Evolutionary conservation across 2,329 filamentous ascomycete species (phyloP), one percentile per base, ranked within the genome.

Genomic region (Macrophomina tecta): DNA sequence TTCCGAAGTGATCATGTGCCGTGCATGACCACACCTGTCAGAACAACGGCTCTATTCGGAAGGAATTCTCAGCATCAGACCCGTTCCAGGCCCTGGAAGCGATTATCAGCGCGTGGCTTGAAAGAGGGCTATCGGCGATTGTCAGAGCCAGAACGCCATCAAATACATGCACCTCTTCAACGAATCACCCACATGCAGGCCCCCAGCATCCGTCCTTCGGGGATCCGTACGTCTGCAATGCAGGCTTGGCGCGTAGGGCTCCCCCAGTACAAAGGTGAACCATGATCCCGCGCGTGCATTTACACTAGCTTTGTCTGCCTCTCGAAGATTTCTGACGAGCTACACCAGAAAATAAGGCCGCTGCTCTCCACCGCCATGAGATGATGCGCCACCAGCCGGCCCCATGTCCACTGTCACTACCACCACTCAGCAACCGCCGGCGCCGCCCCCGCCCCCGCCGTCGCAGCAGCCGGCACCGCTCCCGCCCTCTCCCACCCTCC

Each of bases 181-280:
- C 32, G 52, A 55, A 55, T 52, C 49, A 32, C 28, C 28, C 7
- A 32, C 49, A 32, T 40, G 52, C 34, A 34, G 52, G 32, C 32
- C 32, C 52, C 52, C 9, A n/a, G 32, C 34, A 23, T 34, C 34
- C 34, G n/a, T 28, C 34, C n/a, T 23, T 55, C 52, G 32, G 34
- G 42, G 42, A 14, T 34, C 9, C 34, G 32, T 55, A 40, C 52
- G 38, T 55, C 23, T 38, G 52, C 52, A 55, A 23, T 23, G 52
- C 52, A 38, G 52, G 5, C 52, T 55, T 55, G 52, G 52, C 52
- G 52, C 52, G 32, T 55, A 55, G 52, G 52, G 52, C 52, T 38
- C 52, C 18, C 52, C 52, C 23, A 55, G 32, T 55, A 55, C 52
- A 55, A 55, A 34, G 23, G 23, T 38, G 32, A 11, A 28, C 16